Base-by-base conservation (phyloP, 768 basidiomycete species). In the Russula brevipes region DNA sequence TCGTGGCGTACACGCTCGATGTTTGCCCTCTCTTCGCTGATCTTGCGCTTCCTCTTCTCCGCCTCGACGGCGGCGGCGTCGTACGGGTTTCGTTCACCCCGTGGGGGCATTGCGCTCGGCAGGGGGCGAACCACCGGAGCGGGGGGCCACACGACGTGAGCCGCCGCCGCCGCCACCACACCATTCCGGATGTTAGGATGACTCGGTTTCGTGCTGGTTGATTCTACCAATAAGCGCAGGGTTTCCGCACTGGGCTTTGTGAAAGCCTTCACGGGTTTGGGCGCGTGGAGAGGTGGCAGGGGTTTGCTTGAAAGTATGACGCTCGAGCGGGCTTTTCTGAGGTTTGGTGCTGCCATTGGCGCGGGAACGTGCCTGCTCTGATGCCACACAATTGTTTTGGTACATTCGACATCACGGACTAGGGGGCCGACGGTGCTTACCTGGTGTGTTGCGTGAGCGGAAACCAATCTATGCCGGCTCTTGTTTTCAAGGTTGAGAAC, bases 291-390 rank as follows among this genome's bases (percentile, higher is more conserved):
- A 35, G 59, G 58, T 6, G 17, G 55, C 10, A 35, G 10, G 3
- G 46, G 39, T 3, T 41, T 36, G 42, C 19, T 59, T 14, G 57
- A 59, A 35, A 64, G 54, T 16, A 46, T 30, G 16, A 45, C 35
- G 49, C 54, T 64, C 30, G 63, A 64, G n/a, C 46, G 59, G 10
- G 54, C 53, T 38, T 64, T 64, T 46, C 54, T 64, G 24, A 64
- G 58, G n/a, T 42, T 49, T 14, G 53, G 47, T 2, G 17, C 50
- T 5, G 30, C 45, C 31, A 11, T 49, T 14, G 53, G 38, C 9
- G 46, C 53, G 9, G 46, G 38, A 38, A 55, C 39, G 11, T 14
- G 41, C 41, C 14, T 36, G 7, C 59, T 24, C 8, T 55, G 59
- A 39, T 45, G n/a, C n/a, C n/a, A n/a, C 30, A 45, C 35, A 35